A percentile compares a stretch with the other conserved stretches of the same genome.
Evolutionary conservation across 352 stramenopile genomes (phyloP).

Genomic region (Phytophthora macrochlamydospora): DNA sequence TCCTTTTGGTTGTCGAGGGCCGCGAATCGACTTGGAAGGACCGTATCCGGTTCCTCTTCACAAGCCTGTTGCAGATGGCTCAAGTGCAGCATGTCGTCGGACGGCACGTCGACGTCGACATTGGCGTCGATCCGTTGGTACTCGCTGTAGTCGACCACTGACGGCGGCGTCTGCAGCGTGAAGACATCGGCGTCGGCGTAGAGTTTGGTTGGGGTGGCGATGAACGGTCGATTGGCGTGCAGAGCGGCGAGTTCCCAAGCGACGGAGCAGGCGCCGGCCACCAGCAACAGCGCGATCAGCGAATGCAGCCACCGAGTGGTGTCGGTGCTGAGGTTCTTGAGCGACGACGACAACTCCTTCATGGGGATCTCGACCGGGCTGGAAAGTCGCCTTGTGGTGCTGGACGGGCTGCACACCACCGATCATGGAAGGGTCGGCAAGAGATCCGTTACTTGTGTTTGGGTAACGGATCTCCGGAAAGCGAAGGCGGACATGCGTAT

Average conservation of each 20-base stretch:
- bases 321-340: constrained; percentile 6
- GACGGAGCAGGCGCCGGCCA: constrained; percentile 20
- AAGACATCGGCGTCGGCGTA: constrained; percentile 18
- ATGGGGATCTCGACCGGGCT: not conserved
- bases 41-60: constrained; percentile 30
- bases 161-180: constrained; percentile 16
- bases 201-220: constrained; percentile 12
- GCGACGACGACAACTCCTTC: not conserved
- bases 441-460: no score
- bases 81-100: constrained; percentile 47
- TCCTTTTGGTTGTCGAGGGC: constrained; percentile 9
- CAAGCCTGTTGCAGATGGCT: constrained; percentile 39
- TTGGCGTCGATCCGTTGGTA: constrained; percentile 26
- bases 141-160: constrained; percentile 10
- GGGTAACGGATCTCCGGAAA: no score
- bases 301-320: constrained; percentile 23
- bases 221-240: constrained; percentile 17
- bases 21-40: constrained; percentile 44
- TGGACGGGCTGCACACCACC: no score
- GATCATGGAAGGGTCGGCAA: no score
- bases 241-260: constrained; percentile 24
- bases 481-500: no score
- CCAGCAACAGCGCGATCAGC: constrained; percentile 19
- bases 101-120: constrained; percentile 13
- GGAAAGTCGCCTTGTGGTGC: no score